These are phyloP conservation scores for Discostella pseudostelligera DNA, from an alignment of 108 stramenopile species.

Conservation along the genomic window DNA sequence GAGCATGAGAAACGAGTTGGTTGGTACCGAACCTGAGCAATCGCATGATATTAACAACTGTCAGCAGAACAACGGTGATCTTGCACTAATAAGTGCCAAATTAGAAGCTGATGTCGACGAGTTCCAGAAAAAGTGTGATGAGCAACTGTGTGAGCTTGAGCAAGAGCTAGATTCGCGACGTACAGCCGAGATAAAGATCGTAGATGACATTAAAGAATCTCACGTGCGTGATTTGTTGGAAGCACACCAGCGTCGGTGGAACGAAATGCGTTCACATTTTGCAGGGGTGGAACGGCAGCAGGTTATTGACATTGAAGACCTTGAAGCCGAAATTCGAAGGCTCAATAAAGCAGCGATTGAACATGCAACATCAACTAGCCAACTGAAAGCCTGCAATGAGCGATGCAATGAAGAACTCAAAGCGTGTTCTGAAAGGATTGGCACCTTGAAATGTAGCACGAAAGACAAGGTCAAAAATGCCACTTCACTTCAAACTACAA, in stretches of 20 bases:
- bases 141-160: conserved; percentile 22
- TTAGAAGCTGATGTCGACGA: conserved; percentile 20
- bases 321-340: conserved; percentile 34
- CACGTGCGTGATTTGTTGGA: conserved; percentile 33
- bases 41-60: conserved; percentile 13
- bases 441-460: conserved; percentile 22
- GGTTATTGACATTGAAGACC: conserved; percentile 40
- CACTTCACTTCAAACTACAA: conserved; percentile 29
- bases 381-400: conserved; percentile 24
- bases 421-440: conserved; percentile 25
- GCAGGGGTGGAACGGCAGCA: conserved; percentile 34
- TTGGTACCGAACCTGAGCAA: conserved; percentile 15
- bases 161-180: conserved; percentile 22
- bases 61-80: conserved; percentile 17
- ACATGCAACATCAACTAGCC: conserved; percentile 16
- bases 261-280: conserved; percentile 34
- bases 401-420: conserved; percentile 23
- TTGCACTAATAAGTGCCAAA: conserved; percentile 10
- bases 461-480: conserved; percentile 44
- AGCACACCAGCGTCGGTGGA: conserved; percentile 18
- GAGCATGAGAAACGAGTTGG: conserved; percentile 6
- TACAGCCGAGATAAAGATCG: conserved; percentile 21
- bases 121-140: conserved; percentile 28
- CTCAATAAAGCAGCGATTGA: conserved; percentile 37
- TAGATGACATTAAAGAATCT: conserved; percentile 26